phyloP scores from a whole-genome alignment of 345 rosid genomes.

The Salix koriyanagi region DNA sequence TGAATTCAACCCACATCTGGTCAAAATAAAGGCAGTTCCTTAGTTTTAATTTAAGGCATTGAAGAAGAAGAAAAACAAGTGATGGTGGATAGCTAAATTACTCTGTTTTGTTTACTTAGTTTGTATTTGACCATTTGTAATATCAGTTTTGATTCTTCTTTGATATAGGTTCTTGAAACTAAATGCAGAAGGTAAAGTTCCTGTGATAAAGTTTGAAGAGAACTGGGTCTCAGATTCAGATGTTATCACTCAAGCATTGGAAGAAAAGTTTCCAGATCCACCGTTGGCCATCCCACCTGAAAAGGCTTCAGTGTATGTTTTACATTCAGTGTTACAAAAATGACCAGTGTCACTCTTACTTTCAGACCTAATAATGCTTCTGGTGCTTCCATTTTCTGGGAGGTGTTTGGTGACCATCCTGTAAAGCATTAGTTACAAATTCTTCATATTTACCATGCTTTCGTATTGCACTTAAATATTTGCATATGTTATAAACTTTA shows the following conservation, averaged over 20 bases:
- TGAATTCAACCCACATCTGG: no score
- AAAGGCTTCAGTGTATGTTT: slow-evolving; percentile 74
- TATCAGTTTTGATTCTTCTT: slow-evolving; percentile 1
- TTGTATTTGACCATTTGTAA: background rate
- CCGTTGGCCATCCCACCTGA: slow-evolving; percentile 71
- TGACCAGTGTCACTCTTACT: background rate
- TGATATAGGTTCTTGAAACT: slow-evolving; percentile 66
- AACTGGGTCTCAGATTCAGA: slow-evolving; percentile 94
- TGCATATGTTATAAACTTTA: background rate
- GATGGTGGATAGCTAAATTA: background rate
- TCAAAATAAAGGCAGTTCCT: no score
- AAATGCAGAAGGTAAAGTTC: slow-evolving; percentile 90
- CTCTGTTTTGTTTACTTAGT: background rate
- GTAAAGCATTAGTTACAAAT: background rate
- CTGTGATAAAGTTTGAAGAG: slow-evolving; percentile 73
- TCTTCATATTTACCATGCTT: background rate
- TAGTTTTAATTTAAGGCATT: no score
- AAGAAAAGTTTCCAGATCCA: slow-evolving; percentile 86
- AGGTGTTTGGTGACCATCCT: background rate
- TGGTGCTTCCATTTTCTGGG: background rate
- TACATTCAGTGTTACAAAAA: background rate
- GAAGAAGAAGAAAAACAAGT: no score
- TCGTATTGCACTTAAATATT: background rate
- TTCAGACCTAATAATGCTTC: background rate
- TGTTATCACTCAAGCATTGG: slow-evolving; percentile 72